Evolutionary conservation across 306 rosid species (phyloP), one percentile per base, ranked within the genome.

Genomic region (Corylus americana): DNA sequence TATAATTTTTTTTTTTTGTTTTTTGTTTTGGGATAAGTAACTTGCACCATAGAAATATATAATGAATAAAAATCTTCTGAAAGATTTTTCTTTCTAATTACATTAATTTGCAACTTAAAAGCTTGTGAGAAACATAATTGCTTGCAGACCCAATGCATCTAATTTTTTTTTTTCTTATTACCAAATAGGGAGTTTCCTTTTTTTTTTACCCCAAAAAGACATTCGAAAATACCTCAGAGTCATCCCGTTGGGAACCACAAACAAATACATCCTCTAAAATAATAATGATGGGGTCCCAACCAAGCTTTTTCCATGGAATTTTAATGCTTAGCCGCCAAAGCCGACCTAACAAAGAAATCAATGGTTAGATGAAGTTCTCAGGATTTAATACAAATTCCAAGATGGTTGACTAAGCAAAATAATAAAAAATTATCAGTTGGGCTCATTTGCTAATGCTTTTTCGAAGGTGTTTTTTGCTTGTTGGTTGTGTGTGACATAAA

Each of bases 291-390:
- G 98, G 97, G 49, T 92, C 97, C 98, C 98, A 87, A 17, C 94
- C 94, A 61, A 94, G 95, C 94, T 85, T 92, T 85, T 91, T 95
- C 98, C 98, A 95, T 49, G 98, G 98, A 86, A 95, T 92, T 87
- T 90, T 92, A 79, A 95, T 92, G 91, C 98, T 95, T 83, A 95
- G 84, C 88, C 83, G 91, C 77, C 98, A 98, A 78, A 91, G 91
- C 80, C 90, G 96, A 72, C 98, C 98, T 92, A 75, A 31, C 72
- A 72, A 79, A 86, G 53, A 73, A 44, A 49, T 75, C 64, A 72
- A 88, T 69, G 74, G 47, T 57, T 55, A 67, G 72, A 67, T 5
- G 6, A 27, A 49, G 75, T 76, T 79, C 54, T 13, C 51, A 63
- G 70, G 42, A 79, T 51, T 55, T 79, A 74, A 66, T 54, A 69